Evolutionary conservation across 176 grass and related monocot species (phyloP), one percentile per base, ranked within the genome.

Genomic region (Carex cristatella): DNA sequence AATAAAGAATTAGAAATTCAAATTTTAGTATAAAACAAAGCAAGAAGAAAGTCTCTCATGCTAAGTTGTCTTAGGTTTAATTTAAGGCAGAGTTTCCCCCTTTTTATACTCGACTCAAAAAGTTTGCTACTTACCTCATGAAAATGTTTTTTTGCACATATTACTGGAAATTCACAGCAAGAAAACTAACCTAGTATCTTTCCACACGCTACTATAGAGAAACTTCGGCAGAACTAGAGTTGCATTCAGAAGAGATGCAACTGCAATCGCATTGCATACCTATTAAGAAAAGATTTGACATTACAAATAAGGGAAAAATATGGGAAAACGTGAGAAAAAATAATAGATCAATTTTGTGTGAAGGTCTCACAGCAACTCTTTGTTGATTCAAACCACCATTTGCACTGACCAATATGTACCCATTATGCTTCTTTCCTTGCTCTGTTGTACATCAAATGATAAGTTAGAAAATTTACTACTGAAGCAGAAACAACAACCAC

Each of bases 321-420:
- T 65, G 14, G 48, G 42, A 60, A 81, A 32, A 42, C 12, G 60
- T 57, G 48, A 70, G 55, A 83, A 87, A 32, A 53, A 73, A 86
- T 10, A 13, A 44, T 68, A 68, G 42, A 40, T 51, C 42, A 57
- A 72, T 85, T 28, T 3, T 76, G 3, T 54, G 71, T 7, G 23
- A 35, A 27, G 75, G 69, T 32, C 89, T 95, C 94, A 98, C 96
- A 49, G 93, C 93, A 57, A 98, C 96, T 6, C 93, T 87, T 82
- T 98, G 96, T 12, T 98, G 93, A 75, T 98, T 98, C 64, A 98
- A 78, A 48, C 96, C 96, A 9, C 96, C 96, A 73, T 98, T 95
- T 7, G 93, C 93, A 30, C 93, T 98, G 83, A 95, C 35, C 67
- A 98, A 87, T 74, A 98, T 89, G 87, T 81, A 94, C 1, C 96